Conservation (phyloP, 73 alveolate genomes). For the Blepharisma japonicum region DNA sequence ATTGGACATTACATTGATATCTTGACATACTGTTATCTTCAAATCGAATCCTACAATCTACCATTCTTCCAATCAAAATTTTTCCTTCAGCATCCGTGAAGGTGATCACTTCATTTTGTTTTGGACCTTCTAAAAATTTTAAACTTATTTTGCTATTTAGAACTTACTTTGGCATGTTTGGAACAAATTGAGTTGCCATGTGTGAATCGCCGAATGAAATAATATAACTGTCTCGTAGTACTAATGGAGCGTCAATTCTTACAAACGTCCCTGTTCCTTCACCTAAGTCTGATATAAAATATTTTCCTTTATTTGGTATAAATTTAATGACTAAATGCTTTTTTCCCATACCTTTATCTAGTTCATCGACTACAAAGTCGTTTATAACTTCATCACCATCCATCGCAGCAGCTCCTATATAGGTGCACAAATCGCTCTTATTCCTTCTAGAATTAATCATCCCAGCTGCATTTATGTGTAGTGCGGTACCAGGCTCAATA, state of each 20-base stretch:
- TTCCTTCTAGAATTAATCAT: conserved; percentile 37
- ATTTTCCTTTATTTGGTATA: conserved; percentile 23
- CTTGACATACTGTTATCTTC: conserved; percentile 73
- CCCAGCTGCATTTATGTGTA: conserved; percentile 53
- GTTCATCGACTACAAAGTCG: conserved; percentile 39
- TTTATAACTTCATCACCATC: conserved; percentile 22
- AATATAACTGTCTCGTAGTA: conserved; percentile 54
- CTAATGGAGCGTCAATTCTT: conserved; percentile 38
- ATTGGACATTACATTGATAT: conserved; percentile 52
- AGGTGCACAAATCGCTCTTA: conserved; percentile 39
- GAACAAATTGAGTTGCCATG: conserved; percentile 47
- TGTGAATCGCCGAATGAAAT: conserved; percentile 67
- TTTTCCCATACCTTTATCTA: conserved; percentile 63
- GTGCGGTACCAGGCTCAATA: conserved; percentile 29
- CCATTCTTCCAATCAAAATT: conserved; percentile 61
- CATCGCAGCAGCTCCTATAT: conserved; percentile 34
- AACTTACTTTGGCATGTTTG: conserved; percentile 10
- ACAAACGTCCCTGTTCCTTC: conserved; percentile 68
- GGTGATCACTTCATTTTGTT: conserved; percentile 49
- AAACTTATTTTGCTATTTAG: conserved; percentile 35
- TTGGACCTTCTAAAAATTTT: conserved; percentile 72
- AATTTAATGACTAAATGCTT: conserved; percentile 59
- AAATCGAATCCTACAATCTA: conserved; percentile 52
- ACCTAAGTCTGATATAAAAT: conserved; percentile 71
- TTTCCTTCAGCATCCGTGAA: conserved; percentile 32